These are phyloP conservation scores for Suillus decipiens DNA, from an alignment of 768 basidiomycete genomes.

Conservation along the genomic window DNA sequence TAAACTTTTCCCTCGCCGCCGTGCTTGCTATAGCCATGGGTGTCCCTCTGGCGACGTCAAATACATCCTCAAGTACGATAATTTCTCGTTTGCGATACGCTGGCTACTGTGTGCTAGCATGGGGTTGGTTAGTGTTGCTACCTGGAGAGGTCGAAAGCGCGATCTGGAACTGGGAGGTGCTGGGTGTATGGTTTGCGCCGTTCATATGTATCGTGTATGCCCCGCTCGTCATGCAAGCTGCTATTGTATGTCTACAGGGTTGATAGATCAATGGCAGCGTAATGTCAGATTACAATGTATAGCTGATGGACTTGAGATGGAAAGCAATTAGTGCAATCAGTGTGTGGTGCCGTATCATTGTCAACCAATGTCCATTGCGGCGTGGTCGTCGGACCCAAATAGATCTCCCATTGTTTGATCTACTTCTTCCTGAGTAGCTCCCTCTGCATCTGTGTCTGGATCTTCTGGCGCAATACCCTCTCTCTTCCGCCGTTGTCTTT, in stretches of 20 bases:
- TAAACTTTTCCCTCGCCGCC: constrained; percentile 91
- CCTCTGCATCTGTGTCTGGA: constrained; percentile 43
- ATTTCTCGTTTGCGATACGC: constrained; percentile 33
- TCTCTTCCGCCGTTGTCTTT: constrained; percentile 69
- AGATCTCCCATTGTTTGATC: constrained; percentile 33
- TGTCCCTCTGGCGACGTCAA: constrained; percentile 55
- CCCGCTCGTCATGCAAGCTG: constrained; percentile 74
- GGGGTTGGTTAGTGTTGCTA: constrained; percentile 59
- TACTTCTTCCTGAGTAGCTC: constrained; percentile 38
- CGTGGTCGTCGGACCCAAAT: constrained; percentile 52
- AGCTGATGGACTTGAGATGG: background rate
- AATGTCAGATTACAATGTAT: background rate
- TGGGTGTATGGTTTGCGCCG: constrained; percentile 83
- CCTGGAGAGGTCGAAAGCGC: constrained; percentile 48
- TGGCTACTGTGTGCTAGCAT: constrained; percentile 48
- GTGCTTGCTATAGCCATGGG: constrained; percentile 65
- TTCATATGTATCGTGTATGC: constrained; percentile 79
- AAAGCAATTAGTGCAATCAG: background rate
- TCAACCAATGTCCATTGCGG: constrained; percentile 35
- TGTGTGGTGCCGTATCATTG: constrained; percentile 6
- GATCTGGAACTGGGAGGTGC: constrained; percentile 76
- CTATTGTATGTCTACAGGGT: constrained; percentile 52
- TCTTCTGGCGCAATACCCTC: constrained; percentile 55
- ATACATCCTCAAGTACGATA: constrained; percentile 19
- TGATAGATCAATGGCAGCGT: constrained; percentile 3